Base-by-base conservation (phyloP, 768 basidiomycete species). In the Mycena indigotica region DNA sequence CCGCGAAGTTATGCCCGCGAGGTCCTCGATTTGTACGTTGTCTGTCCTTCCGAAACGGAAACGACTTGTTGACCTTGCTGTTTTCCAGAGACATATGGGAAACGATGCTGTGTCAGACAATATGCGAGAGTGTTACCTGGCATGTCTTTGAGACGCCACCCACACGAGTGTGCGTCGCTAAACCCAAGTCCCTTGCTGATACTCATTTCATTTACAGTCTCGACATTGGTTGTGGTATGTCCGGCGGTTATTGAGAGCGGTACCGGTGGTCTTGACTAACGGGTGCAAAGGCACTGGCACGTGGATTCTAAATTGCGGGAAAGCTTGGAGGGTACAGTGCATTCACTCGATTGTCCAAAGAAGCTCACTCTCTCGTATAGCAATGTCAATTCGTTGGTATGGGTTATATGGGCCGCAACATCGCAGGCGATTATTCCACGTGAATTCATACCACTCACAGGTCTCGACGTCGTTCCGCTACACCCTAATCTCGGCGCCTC, bases 181-280 rank as follows among this genome's bases (percentile, higher is more conserved):
- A 23, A 29, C 53, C 28, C 54, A 19, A 16, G 26, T 46, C 66
- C 28, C 25, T 45, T 41, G 25, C 16, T 54, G 26, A 53, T 35
- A 41, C 50, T 38, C 12, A 35, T 52, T 30, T 48, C 29, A 56
- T 49, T 65, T 61, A 38, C 63, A 85, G 87, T 29, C 74, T 91
- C 26, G 89, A 91, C 63, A 72, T 91, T 44, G 89, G 88, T 10
- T 90, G 88, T 65, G 89, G 87, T 86, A 61, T 66, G 82, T 74
- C 41, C 46, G 25, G 38, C 39, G 28, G 38, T 57, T 38, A 65
- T 1, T 28, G 41, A 5, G 46, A 28, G 4, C 28, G 6, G 38
- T 32, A 15, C 26, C 41, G 28, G 32, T 38, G 50, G 56, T 38
- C 21, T n/a, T 28, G 30, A 28, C 26, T 56, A 35, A 46, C 24